Evolutionary conservation across 2,329 filamentous ascomycete species (phyloP).

Genomic region (Colletotrichum chrysophilum): DNA sequence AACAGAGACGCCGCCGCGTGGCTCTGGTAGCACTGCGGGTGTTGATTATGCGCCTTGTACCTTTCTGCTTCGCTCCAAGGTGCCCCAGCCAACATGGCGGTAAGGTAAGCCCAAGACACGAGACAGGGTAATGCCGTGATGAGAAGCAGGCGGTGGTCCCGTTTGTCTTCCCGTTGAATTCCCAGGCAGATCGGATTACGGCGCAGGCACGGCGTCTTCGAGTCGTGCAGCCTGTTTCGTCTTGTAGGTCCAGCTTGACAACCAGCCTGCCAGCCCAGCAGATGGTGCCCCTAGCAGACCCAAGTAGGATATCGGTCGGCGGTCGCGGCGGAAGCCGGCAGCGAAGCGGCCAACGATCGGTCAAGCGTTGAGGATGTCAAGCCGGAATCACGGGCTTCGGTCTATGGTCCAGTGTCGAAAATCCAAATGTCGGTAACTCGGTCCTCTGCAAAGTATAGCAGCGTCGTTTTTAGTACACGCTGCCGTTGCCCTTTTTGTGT

Average conservation of each 20-base stretch:
- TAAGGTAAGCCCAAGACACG: neutral
- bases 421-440: neutral
- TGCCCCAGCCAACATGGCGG: neutral
- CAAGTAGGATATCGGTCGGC: neutral
- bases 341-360: neutral
- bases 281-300: neutral
- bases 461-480: neutral
- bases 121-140: neutral
- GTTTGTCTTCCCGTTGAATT: neutral
- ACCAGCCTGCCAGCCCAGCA: neutral
- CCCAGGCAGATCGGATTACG: neutral
- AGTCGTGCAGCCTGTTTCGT: slow-evolving; percentile 9
- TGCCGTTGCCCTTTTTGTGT: neutral
- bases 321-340: neutral
- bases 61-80: neutral
- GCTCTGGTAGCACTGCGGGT: neutral
- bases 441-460: neutral
- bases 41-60: neutral
- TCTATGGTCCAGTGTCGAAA: neutral
- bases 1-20: neutral
- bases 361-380: neutral
- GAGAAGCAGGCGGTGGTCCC: neutral
- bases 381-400: neutral
- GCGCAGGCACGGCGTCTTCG: neutral
- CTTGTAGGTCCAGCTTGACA: neutral